Percentiles rank a stretch among this genome's conserved stretches.
These are phyloP conservation scores for Ophiostoma montium DNA, from an alignment of 2,329 filamentous ascomycete genomes.

Conservation along the genomic window DNA sequence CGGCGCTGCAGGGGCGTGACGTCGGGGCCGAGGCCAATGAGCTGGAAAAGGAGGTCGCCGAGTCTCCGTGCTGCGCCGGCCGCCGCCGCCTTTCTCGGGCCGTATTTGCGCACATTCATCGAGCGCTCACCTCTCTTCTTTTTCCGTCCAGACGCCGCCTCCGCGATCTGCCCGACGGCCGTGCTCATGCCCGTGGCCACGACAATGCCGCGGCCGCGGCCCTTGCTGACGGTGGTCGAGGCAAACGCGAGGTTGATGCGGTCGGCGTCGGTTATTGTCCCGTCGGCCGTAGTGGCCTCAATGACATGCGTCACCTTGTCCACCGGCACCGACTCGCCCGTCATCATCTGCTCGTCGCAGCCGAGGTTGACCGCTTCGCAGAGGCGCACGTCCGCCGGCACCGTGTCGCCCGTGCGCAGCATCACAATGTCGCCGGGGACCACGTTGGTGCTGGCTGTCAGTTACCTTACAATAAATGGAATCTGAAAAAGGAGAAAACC, in stretches of 20 bases:
- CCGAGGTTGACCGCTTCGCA: slow-evolving; percentile 65
- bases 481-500: slow-evolving; percentile 31
- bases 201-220: slow-evolving; percentile 58
- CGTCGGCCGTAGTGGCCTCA: slow-evolving; percentile 27
- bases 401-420: slow-evolving; percentile 57
- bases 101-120: slow-evolving; percentile 28
- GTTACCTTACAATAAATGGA: neutral
- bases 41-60: slow-evolving; percentile 21
- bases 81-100: slow-evolving; percentile 26
- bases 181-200: slow-evolving; percentile 61
- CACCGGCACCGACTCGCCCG: slow-evolving; percentile 61
- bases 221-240: slow-evolving; percentile 58
- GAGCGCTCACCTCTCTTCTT: slow-evolving; percentile 30
- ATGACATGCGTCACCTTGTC: slow-evolving; percentile 45
- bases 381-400: slow-evolving; percentile 57
- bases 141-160: slow-evolving; percentile 34
- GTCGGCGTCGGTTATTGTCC: slow-evolving; percentile 52
- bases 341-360: slow-evolving; percentile 65
- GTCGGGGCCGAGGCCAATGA: slow-evolving; percentile 47
- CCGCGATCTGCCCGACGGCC: slow-evolving; percentile 64
- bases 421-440: slow-evolving; percentile 59
- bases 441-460: slow-evolving; percentile 35
- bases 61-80: slow-evolving; percentile 28
- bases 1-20: slow-evolving; percentile 78
- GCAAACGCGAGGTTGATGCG: slow-evolving; percentile 63